phyloP scores from a whole-genome alignment of 805 yeast genomes.

The Wickerhamiella alocasiicola region DNA sequence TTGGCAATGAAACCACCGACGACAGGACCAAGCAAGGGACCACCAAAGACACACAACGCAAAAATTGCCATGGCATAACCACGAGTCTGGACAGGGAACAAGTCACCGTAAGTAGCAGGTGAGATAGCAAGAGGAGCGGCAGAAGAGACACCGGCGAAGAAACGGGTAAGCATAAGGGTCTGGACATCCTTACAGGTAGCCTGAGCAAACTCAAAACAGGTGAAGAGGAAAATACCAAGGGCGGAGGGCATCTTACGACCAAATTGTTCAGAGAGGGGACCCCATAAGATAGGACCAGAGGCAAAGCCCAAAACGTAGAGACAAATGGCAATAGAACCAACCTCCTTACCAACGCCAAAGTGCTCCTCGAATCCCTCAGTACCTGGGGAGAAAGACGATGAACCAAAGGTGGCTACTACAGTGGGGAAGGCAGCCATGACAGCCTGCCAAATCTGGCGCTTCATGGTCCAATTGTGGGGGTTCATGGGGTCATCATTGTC shows the following conservation, averaged over 20 bases:
- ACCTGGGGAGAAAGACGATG: constrained; percentile 8
- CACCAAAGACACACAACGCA: constrained; percentile 50
- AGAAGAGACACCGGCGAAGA: constrained; percentile 47
- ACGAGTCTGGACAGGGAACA: constrained; percentile 38
- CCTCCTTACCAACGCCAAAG: constrained; percentile 52
- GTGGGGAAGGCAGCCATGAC: constrained; percentile 16
- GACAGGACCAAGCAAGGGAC: constrained; percentile 77
- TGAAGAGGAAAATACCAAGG: constrained; percentile 24
- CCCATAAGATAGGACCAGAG: constrained; percentile 54
- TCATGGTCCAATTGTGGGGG: constrained; percentile 11
- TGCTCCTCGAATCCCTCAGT: constrained; percentile 16
- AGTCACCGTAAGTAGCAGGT: constrained; percentile 49
- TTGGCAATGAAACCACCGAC: constrained; percentile 69
- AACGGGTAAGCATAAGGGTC: constrained; percentile 41
- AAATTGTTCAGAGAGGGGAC: constrained; percentile 43
- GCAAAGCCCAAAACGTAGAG: constrained; percentile 56
- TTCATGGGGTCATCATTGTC: constrained; percentile 9
- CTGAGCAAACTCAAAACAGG: constrained; percentile 36
- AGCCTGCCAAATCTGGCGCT: neutral
- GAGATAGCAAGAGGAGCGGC: constrained; percentile 48
- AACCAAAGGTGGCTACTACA: constrained; percentile 7
- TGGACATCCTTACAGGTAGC: constrained; percentile 41
- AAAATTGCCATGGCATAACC: constrained; percentile 43
- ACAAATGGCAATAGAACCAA: constrained; percentile 45
- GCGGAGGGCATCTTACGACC: constrained; percentile 39